Conservation (phyloP, 108 stramenopile species). For the Aurantiochytrium sp. region DNA sequence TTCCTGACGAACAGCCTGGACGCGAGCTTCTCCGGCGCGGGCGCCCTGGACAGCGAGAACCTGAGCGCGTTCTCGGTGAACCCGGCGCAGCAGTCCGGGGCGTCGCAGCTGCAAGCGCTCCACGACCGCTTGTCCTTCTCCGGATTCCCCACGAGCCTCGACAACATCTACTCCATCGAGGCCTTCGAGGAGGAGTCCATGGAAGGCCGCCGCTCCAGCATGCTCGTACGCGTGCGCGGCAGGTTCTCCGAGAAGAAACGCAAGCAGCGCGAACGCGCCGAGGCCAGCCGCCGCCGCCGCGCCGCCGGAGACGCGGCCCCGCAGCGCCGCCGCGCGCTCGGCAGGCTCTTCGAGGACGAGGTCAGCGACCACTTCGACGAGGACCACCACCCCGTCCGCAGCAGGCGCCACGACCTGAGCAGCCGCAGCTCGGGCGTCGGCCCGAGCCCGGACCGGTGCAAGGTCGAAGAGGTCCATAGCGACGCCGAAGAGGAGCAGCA, state of each 20-base stretch:
- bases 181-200: background rate
- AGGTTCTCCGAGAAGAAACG: background rate
- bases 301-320: background rate
- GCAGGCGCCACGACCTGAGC: background rate
- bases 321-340: background rate
- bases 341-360: background rate
- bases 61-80: too few relatives aligned
- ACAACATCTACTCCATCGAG: background rate
- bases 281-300: background rate
- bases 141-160: background rate
- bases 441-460: background rate
- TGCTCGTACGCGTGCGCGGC: background rate
- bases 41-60: too few relatives aligned
- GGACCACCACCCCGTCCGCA: background rate
- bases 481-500: too few relatives aligned
- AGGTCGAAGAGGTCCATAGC: background rate
- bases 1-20: too few relatives aligned
- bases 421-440: too few relatives aligned
- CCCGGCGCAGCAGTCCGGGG: too few relatives aligned
- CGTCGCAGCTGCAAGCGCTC: background rate
- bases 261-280: background rate
- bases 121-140: background rate
- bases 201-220: background rate
- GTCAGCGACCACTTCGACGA: background rate
- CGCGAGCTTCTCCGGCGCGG: too few relatives aligned